Evolutionary conservation across 2,329 filamentous ascomycete genomes (phyloP).

Genomic region (Paracamarosporium sp.): DNA sequence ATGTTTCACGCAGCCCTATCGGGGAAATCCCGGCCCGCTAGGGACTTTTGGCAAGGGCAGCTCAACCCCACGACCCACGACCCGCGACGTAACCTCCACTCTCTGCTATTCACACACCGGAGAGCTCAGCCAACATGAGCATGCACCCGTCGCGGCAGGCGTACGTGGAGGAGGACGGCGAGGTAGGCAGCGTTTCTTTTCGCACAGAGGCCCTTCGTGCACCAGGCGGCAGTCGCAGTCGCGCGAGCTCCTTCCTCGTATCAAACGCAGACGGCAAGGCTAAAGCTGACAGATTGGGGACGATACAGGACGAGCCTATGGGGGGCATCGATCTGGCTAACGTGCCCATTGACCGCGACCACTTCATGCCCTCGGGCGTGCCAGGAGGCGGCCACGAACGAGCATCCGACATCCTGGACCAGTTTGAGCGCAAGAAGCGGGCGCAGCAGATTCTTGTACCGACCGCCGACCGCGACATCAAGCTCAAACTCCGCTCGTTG

Average conservation of each 20-base stretch:
- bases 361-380: conserved; percentile 72
- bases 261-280: conserved; percentile 2
- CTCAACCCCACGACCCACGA: conserved; percentile 17
- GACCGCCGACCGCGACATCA: conserved; percentile 89
- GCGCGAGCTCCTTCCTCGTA: not conserved
- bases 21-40: conserved; percentile 24
- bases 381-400: conserved; percentile 78
- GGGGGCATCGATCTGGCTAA: conserved; percentile 66
- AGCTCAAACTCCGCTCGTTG: conserved; percentile 78
- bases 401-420: conserved; percentile 81
- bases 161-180: conserved; percentile 84
- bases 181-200: conserved; percentile 59
- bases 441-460: conserved; percentile 90
- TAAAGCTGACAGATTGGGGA: conserved; percentile 13
- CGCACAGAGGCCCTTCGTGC: conserved; percentile 2
- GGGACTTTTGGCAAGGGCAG: conserved; percentile 22
- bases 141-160: conserved; percentile 91
- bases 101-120: conserved; percentile 17
- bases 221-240: conserved; percentile 2
- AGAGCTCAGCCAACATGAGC: conserved; percentile 46
- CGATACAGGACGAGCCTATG: conserved; percentile 59
- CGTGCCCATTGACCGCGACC: conserved; percentile 79
- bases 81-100: conserved; percentile 15
- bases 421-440: conserved; percentile 85
- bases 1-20: conserved; percentile 33